A percentile compares a stretch with the other conserved stretches of the same genome.
Evolutionary conservation across 108 stramenopile genomes (phyloP).

Genomic region (Nannochloropsis oceanica): DNA sequence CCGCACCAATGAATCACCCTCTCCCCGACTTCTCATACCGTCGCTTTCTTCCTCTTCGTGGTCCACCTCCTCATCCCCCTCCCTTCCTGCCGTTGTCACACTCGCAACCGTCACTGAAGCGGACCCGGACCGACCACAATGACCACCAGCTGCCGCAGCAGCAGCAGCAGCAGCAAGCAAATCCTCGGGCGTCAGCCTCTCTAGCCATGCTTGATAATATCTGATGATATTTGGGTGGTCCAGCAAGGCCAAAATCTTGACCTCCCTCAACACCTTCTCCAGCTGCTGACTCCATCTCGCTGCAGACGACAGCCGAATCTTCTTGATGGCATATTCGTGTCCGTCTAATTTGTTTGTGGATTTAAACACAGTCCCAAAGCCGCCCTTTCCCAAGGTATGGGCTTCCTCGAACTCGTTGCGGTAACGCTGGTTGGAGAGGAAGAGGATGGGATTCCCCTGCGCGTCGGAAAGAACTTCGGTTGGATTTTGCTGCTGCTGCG

Average conservation of each 20-base stretch:
- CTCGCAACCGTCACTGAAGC: not conserved
- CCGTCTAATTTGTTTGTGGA: slow-evolving; percentile 31
- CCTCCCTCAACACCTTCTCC: slow-evolving; percentile 45
- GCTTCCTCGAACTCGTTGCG: slow-evolving; percentile 18
- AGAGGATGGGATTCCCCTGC: not conserved
- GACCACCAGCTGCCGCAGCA: not conserved
- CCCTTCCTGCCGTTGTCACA: not conserved
- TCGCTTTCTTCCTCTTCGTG: not conserved
- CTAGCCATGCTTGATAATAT: slow-evolving; percentile 27
- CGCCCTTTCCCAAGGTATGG: slow-evolving; percentile 37
- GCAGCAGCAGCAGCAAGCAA: not conserved
- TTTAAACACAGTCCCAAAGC: slow-evolving; percentile 47
- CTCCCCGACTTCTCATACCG: no score
- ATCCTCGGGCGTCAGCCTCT: not conserved
- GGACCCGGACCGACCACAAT: not conserved
- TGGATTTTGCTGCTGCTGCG: not conserved
- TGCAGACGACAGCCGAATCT: slow-evolving; percentile 26
- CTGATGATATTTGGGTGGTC: slow-evolving; percentile 47
- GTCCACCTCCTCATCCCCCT: not conserved
- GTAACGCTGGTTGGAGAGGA: slow-evolving; percentile 9
- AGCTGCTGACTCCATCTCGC: slow-evolving; percentile 27
- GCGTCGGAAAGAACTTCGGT: not conserved
- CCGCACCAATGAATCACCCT: no score
- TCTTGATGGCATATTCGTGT: slow-evolving; percentile 42
- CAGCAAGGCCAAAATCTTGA: slow-evolving; percentile 36